Evolutionary conservation across 805 yeast genomes (phyloP), one percentile per base, ranked within the genome.

Genomic region (Saccharomycopsis sp.): DNA sequence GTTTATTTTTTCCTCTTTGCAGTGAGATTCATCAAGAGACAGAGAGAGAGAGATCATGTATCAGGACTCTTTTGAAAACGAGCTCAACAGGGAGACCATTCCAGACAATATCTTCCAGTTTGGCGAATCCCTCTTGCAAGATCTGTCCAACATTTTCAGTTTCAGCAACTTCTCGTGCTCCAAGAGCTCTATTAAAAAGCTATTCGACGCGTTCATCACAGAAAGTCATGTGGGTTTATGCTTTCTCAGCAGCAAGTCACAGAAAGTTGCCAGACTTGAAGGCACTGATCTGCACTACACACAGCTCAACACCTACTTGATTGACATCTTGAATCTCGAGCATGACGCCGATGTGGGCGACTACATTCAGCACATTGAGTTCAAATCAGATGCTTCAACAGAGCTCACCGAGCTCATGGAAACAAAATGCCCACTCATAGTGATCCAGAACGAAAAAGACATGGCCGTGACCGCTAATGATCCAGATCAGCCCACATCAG

Each of bases 21-120:
- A n/a, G n/a, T n/a, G n/a, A n/a, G n/a, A n/a, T n/a, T n/a, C n/a
- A n/a, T n/a, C n/a, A n/a, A n/a, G n/a, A n/a, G n/a, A n/a, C n/a
- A n/a, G n/a, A n/a, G n/a, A n/a, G n/a, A n/a, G n/a, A n/a, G n/a
- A 25, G 13, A 22, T 17, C 23, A 41, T 44, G 48, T 44, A 44
- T 34, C 7, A 18, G 6, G 48, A 44, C 21, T 21, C 45, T 25
- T 37, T 44, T 32, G 45, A 33, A 18, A 41, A 44, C 20, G 36
- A 26, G 4, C 18, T 37, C 32, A 44, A 36, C 15, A 13, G 13
- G 16, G 48, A 44, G 48, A n/a, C 30, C 3, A 27, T 44, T 18
- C 39, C 48, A 4, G 33, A 41, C 7, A 13, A 16, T 5, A 20
- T 44, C 3, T 16, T 44, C 16, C 5, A 18, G 3, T 19, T 22